Base-by-base conservation (phyloP, 768 basidiomycete species). In the Phylloporus sp. region DNA sequence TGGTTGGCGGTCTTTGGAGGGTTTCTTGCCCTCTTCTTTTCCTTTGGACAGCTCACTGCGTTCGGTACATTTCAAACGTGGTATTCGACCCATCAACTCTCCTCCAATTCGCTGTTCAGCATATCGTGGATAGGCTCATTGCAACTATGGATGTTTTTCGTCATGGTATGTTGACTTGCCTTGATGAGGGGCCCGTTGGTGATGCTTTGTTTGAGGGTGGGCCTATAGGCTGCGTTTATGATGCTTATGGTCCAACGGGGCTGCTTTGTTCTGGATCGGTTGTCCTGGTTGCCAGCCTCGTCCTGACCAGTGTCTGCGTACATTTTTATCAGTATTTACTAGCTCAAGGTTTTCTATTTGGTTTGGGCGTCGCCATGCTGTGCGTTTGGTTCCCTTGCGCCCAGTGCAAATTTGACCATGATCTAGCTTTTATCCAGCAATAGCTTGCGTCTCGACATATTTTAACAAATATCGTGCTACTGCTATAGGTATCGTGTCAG, bases 101-200 rank as follows among this genome's bases (percentile, higher is more conserved):
- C 64, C 16, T 63, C 73, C 56, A 55, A 76, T 31, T 67, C 80
- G 13, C 70, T 80, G 13, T 81, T 80, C 32, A 77, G 73, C 22
- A 83, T 87, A 54, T 81, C 85, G 3, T 86, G 85, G 81, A 85
- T 88, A 56, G 85, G 85, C 6, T 82, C 82, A 2, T 55, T 86
- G 41, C 86, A 87, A 59, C 69, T 88, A 4, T 86, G 80, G 76
- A 68, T 79, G 18, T 84, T 87, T 64, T 87, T 86, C 72, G 78
- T 84, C 58, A 80, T 82, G 52, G 85, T 86, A 63, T 43, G 82
- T 59, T 27, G 29, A 46, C 45, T 44, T 49, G 38, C 32, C 23
- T 27, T 26, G 12, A 11, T 11, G 8, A 43, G 7, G 10, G 18
- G 27, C 23, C 2, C 23, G 31, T 55, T 50, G 6, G 41, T 56